Conservation (phyloP, 2,329 filamentous ascomycete species). For the Calonectria henricotiae region DNA sequence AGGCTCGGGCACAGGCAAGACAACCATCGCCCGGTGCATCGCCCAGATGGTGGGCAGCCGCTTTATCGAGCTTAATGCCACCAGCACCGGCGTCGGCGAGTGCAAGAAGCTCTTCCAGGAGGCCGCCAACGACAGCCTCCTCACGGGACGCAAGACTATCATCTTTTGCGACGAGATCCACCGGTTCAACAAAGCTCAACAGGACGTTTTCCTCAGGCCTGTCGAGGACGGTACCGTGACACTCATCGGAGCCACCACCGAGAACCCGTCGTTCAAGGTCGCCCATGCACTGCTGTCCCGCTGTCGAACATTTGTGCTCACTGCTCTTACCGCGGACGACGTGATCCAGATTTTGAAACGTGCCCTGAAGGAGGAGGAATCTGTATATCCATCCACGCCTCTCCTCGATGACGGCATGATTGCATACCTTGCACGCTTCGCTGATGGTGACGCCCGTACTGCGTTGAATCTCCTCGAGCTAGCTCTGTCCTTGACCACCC, state of each 20-base stretch:
- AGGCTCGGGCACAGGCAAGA: constrained; percentile 86
- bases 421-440: constrained; percentile 85
- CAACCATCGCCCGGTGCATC: constrained; percentile 93
- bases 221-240: constrained; percentile 94
- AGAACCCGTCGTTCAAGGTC: constrained; percentile 96
- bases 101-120: constrained; percentile 94
- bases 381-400: constrained; percentile 61
- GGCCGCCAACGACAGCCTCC: constrained; percentile 82
- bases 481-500: constrained; percentile 79
- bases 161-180: constrained; percentile 99
- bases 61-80: constrained; percentile 97
- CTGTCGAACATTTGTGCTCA: constrained; percentile 91
- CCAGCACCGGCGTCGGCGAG: constrained; percentile 88
- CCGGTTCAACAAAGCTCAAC: constrained; percentile 91
- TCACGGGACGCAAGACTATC: constrained; percentile 93
- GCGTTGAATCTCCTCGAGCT: constrained; percentile 94
- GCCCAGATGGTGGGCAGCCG: constrained; percentile 85
- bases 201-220: constrained; percentile 94
- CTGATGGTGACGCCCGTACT: constrained; percentile 93
- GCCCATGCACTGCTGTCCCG: constrained; percentile 89
- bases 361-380: constrained; percentile 78
- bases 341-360: constrained; percentile 82
- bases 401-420: constrained; percentile 86
- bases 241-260: constrained; percentile 94
- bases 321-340: constrained; percentile 81